Evolutionary conservation across 805 yeast genomes (phyloP), one percentile per base, ranked within the genome.

Genomic region (Starmerella bombi): DNA sequence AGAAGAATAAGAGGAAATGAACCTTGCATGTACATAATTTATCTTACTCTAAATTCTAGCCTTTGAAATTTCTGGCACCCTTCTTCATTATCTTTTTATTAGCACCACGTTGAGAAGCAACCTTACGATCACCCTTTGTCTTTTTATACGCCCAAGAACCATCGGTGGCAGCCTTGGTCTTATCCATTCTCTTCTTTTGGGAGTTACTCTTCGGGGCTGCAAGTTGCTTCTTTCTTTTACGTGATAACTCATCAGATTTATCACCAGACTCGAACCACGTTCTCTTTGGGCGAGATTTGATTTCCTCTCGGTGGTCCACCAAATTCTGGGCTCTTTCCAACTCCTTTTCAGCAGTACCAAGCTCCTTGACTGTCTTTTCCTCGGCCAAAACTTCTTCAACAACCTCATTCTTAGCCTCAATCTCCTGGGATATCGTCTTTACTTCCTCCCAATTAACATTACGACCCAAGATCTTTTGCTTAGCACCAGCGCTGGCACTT

Each of bases 401-500:
- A 2, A 70, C 65, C 1, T 66, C 74, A 17, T 65, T 59, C 61
- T 80, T 81, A 2, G 67, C 62, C 32, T 71, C 80, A 14, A 91
- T 69, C 25, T 74, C 59, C 36, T 68, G 65, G 53, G 77, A 72
- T 32, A 83, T 65, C 41, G 68, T 70, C 53, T 82, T 94, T 36
- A 88, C 77, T 49, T 78, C 80, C 18, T 62, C 62, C 97, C 97
- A 91, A 54, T 85, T 82, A n/a, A 88, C 84, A 53, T 74, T 80
- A 55, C 95, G 72, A 40, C 94, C 88, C n/a, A 85, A 71, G 27
- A 64, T 61, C 46, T 60, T 61, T 40, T 58, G 59, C 2, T 85
- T 86, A 50, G 77, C 75, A 19, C 51, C 46, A 22, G 59, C 56
- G 36, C 59, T 59, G 14, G 61, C 56, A 35, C 56, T 61, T 51